Evolutionary conservation across 139 green algal species (phyloP), one percentile per base, ranked within the genome.

Genomic region (Chlamydomonas incerta): DNA sequence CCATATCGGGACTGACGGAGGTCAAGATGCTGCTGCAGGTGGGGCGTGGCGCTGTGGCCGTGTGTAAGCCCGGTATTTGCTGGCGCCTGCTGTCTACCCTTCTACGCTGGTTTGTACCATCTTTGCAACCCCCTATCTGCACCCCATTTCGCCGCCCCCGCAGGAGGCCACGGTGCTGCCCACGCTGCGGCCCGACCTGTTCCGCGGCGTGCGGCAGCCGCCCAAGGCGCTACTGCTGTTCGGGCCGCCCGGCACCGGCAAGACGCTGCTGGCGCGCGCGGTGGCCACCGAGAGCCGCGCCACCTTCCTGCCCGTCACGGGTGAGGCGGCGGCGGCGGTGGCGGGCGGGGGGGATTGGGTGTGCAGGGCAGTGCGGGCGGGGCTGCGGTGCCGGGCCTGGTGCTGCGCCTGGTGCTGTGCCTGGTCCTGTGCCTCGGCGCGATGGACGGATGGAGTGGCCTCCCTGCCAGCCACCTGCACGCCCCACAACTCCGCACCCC

Each of bases 111-210:
- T n/a, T n/a, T n/a, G n/a, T n/a, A n/a, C n/a, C n/a, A n/a, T n/a
- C n/a, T n/a, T n/a, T n/a, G n/a, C n/a, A 9, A 23, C 13, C 21
- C 65, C 9, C 29, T 41, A 37, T 41, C 65, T 6, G 13, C 3
- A 37, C 60, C 23, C 69, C 37, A 34, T 18, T 23, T 35, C 37
- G 20, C 37, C 35, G 26, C 15, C 20, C 37, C 29, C n/a, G 65
- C 86, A 93, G 84, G 89, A 93, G 74, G 89, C 82, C 17, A 90
- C 87, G 1, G 89, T 93, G 41, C 77, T 93, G 57, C 89, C 89
- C 21, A 73, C 84, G 57, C 67, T 93, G 82, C 82, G 89, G n/a
- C 89, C 89, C 0, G 89, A 92, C 70, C 75, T 92, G 13, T 92
- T 92, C 70, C 66, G 80, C 35, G 81, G 82, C 76, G 83, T 91